These are phyloP conservation scores for Galerina marginata DNA, from an alignment of 768 basidiomycete genomes.

Conservation along the genomic window DNA sequence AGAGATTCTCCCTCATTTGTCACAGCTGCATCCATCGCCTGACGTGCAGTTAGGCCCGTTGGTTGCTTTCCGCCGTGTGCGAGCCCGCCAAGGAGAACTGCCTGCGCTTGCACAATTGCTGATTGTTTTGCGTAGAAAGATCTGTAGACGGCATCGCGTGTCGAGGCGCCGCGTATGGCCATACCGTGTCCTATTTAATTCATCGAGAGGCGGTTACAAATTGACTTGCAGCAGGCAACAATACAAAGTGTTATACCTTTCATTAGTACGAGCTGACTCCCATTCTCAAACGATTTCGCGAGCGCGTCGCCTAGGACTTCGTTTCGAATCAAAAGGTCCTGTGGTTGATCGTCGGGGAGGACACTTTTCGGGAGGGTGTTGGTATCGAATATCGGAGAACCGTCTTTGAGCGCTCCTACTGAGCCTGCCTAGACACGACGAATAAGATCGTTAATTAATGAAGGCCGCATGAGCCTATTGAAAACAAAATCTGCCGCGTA, in stretches of 20 bases:
- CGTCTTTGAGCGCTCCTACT: constrained; percentile 19
- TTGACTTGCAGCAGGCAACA: not conserved
- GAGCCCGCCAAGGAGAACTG: constrained; percentile 17
- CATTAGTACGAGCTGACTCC: constrained; percentile 14
- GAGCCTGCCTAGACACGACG: constrained; percentile 18
- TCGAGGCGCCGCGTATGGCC: constrained; percentile 23
- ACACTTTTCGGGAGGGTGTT: constrained; percentile 19
- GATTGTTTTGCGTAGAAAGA: constrained; percentile 24
- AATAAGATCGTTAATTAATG: too few relatives aligned
- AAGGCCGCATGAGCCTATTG: too few relatives aligned
- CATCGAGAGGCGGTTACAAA: constrained; percentile 2
- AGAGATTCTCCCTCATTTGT: constrained; percentile 24
- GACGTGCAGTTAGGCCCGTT: constrained; percentile 18
- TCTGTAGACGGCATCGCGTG: constrained; percentile 25
- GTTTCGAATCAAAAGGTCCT: constrained; percentile 24
- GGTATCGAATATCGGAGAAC: constrained; percentile 25
- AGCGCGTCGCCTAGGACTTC: constrained; percentile 25
- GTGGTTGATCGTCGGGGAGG: constrained; percentile 21
- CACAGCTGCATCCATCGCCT: constrained; percentile 22
- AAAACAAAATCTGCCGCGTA: not conserved
- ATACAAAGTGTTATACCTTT: constrained; percentile 5
- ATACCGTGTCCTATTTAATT: constrained; percentile 23
- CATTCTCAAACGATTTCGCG: constrained; percentile 16
- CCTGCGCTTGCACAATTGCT: constrained; percentile 24
- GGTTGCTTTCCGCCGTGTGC: not conserved